Conservation (phyloP, 805 yeast genomes). For the Spathaspora arborariae region DNA sequence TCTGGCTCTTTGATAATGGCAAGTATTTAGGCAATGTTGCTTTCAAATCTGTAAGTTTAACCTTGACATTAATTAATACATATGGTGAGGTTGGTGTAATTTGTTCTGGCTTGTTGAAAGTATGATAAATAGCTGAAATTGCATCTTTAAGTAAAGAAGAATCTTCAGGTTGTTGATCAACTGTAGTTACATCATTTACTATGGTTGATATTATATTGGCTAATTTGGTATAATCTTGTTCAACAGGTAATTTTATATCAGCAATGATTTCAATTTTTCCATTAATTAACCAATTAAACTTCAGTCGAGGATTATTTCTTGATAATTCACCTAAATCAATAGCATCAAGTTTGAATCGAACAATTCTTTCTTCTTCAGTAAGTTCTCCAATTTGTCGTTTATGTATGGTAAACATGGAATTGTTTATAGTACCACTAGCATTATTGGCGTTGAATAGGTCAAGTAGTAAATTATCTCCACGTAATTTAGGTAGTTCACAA, state of each 20-base stretch:
- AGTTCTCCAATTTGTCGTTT: slow-evolving; percentile 51
- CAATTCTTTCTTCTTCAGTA: slow-evolving; percentile 23
- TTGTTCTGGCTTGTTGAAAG: slow-evolving; percentile 24
- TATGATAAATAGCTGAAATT: slow-evolving; percentile 38
- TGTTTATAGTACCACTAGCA: slow-evolving; percentile 70
- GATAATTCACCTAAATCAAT: slow-evolving; percentile 34
- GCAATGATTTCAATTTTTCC: slow-evolving; percentile 70
- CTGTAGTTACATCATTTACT: slow-evolving; percentile 6
- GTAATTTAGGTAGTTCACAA: slow-evolving; percentile 58
- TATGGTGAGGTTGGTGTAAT: slow-evolving; percentile 26
- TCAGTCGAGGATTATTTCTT: slow-evolving; percentile 29
- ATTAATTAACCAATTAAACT: slow-evolving; percentile 68
- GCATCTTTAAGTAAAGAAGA: slow-evolving; percentile 35
- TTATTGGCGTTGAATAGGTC: slow-evolving; percentile 70
- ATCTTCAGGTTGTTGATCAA: slow-evolving; percentile 9
- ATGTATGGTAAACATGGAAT: slow-evolving; percentile 72
- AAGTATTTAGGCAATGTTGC: slow-evolving; percentile 53
- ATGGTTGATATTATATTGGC: slow-evolving; percentile 22
- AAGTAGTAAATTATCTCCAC: slow-evolving; percentile 54
- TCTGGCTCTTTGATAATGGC: slow-evolving; percentile 43
- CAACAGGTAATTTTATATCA: slow-evolving; percentile 67
- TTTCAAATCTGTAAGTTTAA: slow-evolving; percentile 59
- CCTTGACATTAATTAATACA: slow-evolving; percentile 62
- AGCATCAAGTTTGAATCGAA: slow-evolving; percentile 40
- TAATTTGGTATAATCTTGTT: slow-evolving; percentile 19